phyloP scores from a whole-genome alignment of 1,139 yeast genomes.

The Schwanniomyces etchellsii region DNA sequence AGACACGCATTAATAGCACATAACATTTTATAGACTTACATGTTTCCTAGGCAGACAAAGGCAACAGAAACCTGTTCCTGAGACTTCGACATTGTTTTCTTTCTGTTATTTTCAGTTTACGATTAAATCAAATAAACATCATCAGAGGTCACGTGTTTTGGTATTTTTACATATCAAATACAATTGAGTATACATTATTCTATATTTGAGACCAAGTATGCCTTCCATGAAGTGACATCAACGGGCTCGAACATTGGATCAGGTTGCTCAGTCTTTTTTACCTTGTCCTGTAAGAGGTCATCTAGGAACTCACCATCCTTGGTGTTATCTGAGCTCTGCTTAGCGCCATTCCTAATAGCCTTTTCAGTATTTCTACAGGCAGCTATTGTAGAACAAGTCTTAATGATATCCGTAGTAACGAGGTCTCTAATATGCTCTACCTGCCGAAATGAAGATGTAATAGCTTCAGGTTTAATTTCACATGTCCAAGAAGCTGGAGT shows the following conservation, averaged over 20 bases:
- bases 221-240: slow-evolving; percentile 37
- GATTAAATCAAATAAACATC: too few relatives aligned
- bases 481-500: slow-evolving; percentile 36
- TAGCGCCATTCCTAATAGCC: slow-evolving; percentile 7
- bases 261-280: slow-evolving; percentile 17
- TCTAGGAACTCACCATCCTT: slow-evolving; percentile 27
- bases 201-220: slow-evolving; percentile 16
- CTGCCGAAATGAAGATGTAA: slow-evolving; percentile 43
- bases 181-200: slow-evolving; percentile 8
- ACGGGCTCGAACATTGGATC: slow-evolving; percentile 28
- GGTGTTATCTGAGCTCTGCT: slow-evolving; percentile 18
- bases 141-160: too few relatives aligned
- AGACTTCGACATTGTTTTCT: too few relatives aligned
- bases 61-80: slow-evolving; percentile 70
- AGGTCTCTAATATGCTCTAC: slow-evolving; percentile 32
- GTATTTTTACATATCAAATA: too few relatives aligned
- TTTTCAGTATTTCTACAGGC: too few relatives aligned
- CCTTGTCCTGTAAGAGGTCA: slow-evolving; percentile 33
- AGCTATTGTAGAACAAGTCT: slow-evolving; percentile 20
- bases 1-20: neutral
- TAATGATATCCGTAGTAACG: slow-evolving; percentile 24
- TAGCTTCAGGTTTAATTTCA: slow-evolving; percentile 39
- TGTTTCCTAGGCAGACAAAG: slow-evolving; percentile 88
- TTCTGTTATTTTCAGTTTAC: slow-evolving; percentile 8
- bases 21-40: slow-evolving; percentile 38